These are phyloP conservation scores for Trichoderma brevicompactum DNA, from an alignment of 2,329 filamentous ascomycete genomes.

Conservation along the genomic window DNA sequence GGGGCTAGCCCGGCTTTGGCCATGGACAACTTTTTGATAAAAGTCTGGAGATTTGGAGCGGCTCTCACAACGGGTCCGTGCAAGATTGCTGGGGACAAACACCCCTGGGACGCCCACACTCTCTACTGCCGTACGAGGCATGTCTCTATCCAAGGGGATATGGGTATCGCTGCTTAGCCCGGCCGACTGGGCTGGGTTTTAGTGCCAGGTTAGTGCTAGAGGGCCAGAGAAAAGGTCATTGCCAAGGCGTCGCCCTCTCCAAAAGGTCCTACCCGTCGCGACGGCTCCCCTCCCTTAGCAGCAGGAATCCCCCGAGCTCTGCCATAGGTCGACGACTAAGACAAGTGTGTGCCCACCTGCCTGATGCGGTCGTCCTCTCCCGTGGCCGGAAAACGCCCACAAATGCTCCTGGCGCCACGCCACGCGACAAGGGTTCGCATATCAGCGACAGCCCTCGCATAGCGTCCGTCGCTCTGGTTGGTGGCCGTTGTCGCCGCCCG, in stretches of 20 bases:
- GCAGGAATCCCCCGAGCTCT: neutral
- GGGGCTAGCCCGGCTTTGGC: neutral
- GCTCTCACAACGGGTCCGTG: neutral
- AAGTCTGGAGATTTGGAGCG: conserved; percentile 17
- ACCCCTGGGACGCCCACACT: too few relatives aligned
- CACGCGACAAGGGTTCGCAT: conserved; percentile 14
- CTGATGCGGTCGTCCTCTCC: conserved; percentile 7
- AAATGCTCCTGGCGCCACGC: neutral
- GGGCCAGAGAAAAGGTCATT: neutral
- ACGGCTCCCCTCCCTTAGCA: neutral
- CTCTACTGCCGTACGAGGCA: too few relatives aligned
- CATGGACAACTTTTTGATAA: neutral
- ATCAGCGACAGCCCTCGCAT: neutral
- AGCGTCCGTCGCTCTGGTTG: conserved; percentile 1
- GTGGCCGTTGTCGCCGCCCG: neutral
- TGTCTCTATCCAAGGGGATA: too few relatives aligned
- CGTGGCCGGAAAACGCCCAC: neutral
- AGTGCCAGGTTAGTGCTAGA: conserved; percentile 1
- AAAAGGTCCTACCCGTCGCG: conserved; percentile 19
- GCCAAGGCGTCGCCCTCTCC: conserved; percentile 13
- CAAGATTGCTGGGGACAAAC: neutral
- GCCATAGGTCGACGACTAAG: neutral
- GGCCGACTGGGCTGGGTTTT: neutral
- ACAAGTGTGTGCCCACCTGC: conserved; percentile 16
- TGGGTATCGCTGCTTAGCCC: neutral